phyloP scores from a whole-genome alignment of 345 rosid species.

The Rhodamnia rubescens region DNA sequence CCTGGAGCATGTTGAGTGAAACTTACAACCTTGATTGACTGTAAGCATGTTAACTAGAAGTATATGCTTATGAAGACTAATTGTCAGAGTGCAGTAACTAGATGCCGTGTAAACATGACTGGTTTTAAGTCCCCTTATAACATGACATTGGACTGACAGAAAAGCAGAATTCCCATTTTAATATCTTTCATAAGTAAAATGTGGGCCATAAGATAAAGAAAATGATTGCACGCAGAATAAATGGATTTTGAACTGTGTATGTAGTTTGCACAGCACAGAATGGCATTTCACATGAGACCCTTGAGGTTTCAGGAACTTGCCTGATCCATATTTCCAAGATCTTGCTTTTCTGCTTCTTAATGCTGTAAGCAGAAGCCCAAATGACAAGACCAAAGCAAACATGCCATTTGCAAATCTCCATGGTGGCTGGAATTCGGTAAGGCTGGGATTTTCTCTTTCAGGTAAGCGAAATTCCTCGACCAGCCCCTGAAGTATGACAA shows the following conservation, averaged over 20 bases:
- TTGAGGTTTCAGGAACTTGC: conserved; percentile 17
- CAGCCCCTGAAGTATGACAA: conserved; percentile 40
- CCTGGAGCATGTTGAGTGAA: conserved; percentile 23
- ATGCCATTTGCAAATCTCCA: conserved; percentile 95
- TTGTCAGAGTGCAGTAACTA: not conserved
- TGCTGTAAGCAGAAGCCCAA: conserved; percentile 69
- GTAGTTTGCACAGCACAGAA: not conserved
- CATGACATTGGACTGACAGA: not conserved
- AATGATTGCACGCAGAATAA: not conserved
- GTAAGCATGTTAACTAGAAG: not conserved
- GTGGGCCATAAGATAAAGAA: not conserved
- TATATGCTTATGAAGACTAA: not conserved
- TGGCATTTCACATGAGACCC: not conserved
- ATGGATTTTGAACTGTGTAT: not conserved
- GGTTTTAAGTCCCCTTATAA: not conserved
- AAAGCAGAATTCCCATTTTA: not conserved
- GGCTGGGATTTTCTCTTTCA: conserved; percentile 53
- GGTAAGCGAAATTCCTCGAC: conserved; percentile 82
- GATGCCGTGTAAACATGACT: not conserved
- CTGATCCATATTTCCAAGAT: conserved; percentile 83
- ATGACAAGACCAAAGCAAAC: conserved; percentile 76
- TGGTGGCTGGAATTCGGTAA: conserved; percentile 51
- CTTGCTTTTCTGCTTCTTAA: conserved; percentile 79
- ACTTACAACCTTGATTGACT: not conserved
- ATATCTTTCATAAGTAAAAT: not conserved